phyloP scores from a whole-genome alignment of 2,329 filamentous ascomycete genomes.

The Exophiala lecanii-corni region DNA sequence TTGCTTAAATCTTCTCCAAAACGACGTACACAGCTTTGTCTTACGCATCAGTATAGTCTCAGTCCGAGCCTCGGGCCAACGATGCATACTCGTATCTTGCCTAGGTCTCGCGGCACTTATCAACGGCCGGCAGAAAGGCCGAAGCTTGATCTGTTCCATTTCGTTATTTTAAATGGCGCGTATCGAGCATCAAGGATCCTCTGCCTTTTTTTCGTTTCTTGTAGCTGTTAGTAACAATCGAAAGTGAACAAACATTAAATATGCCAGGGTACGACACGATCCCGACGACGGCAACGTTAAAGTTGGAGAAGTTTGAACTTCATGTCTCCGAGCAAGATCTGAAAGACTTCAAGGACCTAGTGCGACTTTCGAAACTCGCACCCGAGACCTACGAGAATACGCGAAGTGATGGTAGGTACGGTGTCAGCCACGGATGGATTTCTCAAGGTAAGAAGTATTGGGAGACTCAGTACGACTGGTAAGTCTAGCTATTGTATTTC shows the following conservation, averaged over 20 bases:
- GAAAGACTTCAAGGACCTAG: constrained; percentile 43
- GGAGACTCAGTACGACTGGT: constrained; percentile 47
- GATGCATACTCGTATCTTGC: too few species aligned
- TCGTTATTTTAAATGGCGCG: too few species aligned
- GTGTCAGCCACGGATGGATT: constrained; percentile 47
- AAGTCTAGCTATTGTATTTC: constrained; percentile 28
- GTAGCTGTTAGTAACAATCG: too few species aligned
- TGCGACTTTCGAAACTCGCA: constrained; percentile 46
- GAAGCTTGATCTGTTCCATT: too few species aligned
- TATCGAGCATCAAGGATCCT: too few species aligned
- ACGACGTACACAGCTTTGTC: too few species aligned
- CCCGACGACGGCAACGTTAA: neutral
- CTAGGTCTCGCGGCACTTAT: too few species aligned
- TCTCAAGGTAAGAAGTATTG: constrained; percentile 38
- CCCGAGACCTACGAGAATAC: constrained; percentile 47
- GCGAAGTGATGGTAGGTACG: constrained; percentile 37
- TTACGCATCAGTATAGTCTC: too few species aligned
- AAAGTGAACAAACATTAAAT: too few species aligned
- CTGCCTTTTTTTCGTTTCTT: neutral
- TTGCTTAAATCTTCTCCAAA: too few species aligned
- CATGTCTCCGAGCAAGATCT: constrained; percentile 41
- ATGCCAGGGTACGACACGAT: constrained; percentile 1
- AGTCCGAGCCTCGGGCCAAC: too few species aligned
- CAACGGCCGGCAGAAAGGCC: too few species aligned
- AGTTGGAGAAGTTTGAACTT: neutral